A percentile compares a stretch with the other conserved stretches of the same genome.
phyloP scores from a whole-genome alignment of 129 eudicot species.

The Lactuca sativa region DNA sequence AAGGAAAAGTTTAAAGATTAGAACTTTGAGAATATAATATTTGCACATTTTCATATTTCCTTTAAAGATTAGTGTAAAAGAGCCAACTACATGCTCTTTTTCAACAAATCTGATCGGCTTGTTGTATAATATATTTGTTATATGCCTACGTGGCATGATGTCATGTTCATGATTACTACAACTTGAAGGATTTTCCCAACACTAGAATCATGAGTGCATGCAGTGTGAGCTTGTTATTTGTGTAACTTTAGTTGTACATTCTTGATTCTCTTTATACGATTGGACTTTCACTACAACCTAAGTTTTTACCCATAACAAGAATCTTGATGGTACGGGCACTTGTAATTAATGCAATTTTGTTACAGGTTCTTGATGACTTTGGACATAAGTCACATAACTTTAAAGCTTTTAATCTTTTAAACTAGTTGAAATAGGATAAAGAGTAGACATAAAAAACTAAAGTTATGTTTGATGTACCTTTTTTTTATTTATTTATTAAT shows the following conservation, averaged over 20 bases:
- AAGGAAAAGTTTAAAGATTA: conserved; percentile 4
- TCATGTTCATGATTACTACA: not conserved
- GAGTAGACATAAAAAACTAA: conserved; percentile 16
- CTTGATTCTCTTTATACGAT: not conserved
- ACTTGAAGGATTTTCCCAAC: not conserved
- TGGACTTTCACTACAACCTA: conserved; percentile 9
- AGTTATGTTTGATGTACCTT: conserved; percentile 2
- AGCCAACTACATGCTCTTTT: not conserved
- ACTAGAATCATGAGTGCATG: conserved; percentile 4
- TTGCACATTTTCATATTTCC: not conserved
- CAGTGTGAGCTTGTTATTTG: conserved; percentile 13
- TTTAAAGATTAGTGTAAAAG: not conserved
- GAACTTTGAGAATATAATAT: conserved; percentile 1
- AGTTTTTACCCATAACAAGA: conserved; percentile 15
- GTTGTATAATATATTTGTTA: not conserved
- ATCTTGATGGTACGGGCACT: conserved; percentile 8
- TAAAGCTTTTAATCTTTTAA: not conserved
- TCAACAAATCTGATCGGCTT: conserved; percentile 20
- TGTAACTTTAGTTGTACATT: conserved; percentile 3
- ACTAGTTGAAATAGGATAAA: conserved; percentile 23
- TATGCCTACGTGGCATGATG: not conserved
- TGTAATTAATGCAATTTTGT: conserved; percentile 3
- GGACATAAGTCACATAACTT: conserved; percentile 1
- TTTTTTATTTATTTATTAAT: conserved; percentile 9
- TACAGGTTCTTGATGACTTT: not conserved